Evolutionary conservation across 352 stramenopile genomes (phyloP).

Genomic region (Globisporangium cederbergense): DNA sequence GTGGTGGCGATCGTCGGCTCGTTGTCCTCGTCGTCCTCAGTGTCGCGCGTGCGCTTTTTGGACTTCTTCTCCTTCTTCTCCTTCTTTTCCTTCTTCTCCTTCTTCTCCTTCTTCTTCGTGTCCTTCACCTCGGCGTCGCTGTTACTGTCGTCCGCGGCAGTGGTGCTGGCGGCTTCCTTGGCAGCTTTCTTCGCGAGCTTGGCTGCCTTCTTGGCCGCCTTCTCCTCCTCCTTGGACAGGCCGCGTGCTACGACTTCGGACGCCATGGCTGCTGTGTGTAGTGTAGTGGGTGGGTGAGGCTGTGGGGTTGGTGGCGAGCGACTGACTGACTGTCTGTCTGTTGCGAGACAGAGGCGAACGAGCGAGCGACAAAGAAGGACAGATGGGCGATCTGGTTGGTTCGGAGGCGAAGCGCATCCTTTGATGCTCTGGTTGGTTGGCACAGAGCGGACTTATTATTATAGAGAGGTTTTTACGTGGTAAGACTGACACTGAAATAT

Average conservation of each 20-base stretch:
- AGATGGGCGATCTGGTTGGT: background rate
- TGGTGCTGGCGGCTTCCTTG: conserved; percentile 27
- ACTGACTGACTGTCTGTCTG: background rate
- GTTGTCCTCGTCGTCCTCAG: conserved; percentile 21
- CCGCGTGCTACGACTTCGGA: conserved; percentile 25
- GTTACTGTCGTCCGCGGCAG: conserved; percentile 13
- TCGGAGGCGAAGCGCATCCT: conserved; percentile 2
- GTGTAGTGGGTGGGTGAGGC: conserved; percentile 3
- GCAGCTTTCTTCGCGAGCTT: conserved; percentile 54
- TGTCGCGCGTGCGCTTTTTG: conserved; percentile 65
- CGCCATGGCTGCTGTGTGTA: conserved; percentile 9
- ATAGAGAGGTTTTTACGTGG: too few species aligned
- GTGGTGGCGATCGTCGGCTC: conserved; percentile 34
- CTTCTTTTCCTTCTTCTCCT: conserved; percentile 59
- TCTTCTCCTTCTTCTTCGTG: conserved; percentile 51
- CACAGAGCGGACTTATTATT: too few species aligned
- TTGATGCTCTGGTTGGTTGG: background rate
- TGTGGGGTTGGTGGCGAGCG: conserved; percentile 5
- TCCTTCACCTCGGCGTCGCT: conserved; percentile 19
- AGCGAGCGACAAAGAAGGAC: conserved; percentile 2
- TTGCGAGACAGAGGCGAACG: conserved; percentile 8
- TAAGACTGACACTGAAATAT: too few species aligned
- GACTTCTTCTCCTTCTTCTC: conserved; percentile 73
- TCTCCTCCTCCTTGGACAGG: conserved; percentile 58
- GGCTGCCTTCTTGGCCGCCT: conserved; percentile 51